These are phyloP conservation scores for Onygena corvina DNA, from an alignment of 2,329 filamentous ascomycete species.

Conservation along the genomic window DNA sequence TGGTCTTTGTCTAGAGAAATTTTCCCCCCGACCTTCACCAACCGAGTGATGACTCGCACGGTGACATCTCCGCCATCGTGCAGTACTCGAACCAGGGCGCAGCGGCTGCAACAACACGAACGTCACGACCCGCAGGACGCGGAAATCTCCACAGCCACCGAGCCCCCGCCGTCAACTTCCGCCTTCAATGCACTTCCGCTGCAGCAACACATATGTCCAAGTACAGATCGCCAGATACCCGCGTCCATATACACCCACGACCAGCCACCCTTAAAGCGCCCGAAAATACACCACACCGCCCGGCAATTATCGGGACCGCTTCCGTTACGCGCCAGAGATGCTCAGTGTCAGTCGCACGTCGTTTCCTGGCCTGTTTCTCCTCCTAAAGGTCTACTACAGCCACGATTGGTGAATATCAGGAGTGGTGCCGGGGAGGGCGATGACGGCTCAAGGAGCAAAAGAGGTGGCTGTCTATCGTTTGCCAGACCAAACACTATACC, in stretches of 20 bases:
- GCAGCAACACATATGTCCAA: conserved; percentile 2
- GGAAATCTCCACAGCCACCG: background rate
- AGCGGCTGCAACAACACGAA: background rate
- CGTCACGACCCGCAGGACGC: background rate
- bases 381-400: background rate
- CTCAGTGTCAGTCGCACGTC: background rate
- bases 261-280: background rate
- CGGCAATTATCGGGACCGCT: background rate
- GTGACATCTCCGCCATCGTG: conserved; percentile 7
- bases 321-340: conserved; percentile 2
- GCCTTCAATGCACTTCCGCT: background rate
- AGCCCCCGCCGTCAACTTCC: background rate
- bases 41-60: conserved; percentile 4
- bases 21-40: background rate
- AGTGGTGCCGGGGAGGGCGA: background rate
- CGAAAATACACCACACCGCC: conserved; percentile 1
- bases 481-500: background rate
- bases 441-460: background rate
- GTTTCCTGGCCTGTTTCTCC: background rate
- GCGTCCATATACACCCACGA: conserved; percentile 1
- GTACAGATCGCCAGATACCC: background rate
- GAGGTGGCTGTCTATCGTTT: background rate
- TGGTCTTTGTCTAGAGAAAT: conserved; percentile 2
- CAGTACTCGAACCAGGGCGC: background rate
- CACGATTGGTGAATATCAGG: conserved; percentile 4